phyloP scores from a whole-genome alignment of 2,329 filamentous ascomycete genomes.

The Ceratocystis eucalypticola region DNA sequence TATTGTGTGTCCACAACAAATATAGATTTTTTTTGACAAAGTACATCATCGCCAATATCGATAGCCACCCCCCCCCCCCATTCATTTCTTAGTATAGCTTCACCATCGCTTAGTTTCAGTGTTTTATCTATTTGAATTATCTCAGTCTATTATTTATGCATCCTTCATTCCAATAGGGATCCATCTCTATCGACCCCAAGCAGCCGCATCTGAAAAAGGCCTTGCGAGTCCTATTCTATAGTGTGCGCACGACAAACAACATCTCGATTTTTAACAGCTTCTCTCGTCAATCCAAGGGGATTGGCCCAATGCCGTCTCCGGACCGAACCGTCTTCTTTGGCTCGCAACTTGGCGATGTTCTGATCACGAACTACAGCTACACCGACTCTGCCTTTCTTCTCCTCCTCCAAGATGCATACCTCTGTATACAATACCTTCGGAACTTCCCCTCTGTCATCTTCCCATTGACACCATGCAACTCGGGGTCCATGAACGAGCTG shows the following conservation, averaged over 20 bases:
- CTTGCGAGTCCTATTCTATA: too few relatives aligned
- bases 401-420: slow-evolving; percentile 23
- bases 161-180: not conserved
- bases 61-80: not conserved
- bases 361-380: slow-evolving; percentile 48
- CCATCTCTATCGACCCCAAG: too few relatives aligned
- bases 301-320: not conserved
- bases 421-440: slow-evolving; percentile 35
- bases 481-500: slow-evolving; percentile 49
- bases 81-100: not conserved
- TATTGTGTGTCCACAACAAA: not conserved
- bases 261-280: not conserved
- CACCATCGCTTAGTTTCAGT: not conserved
- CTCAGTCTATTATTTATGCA: not conserved
- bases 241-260: not conserved
- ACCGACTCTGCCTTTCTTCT: slow-evolving; percentile 42
- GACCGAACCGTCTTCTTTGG: slow-evolving; percentile 39
- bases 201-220: too few relatives aligned
- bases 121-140: not conserved
- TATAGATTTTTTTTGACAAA: too few relatives aligned
- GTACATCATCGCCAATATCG: too few relatives aligned
- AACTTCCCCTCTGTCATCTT: slow-evolving; percentile 49
- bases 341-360: slow-evolving; percentile 43
- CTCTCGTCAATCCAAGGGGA: not conserved
- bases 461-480: slow-evolving; percentile 40